Evolutionary conservation across 805 yeast species (phyloP), one percentile per base, ranked within the genome.

Genomic region (Isabelozyma gotoi): DNA sequence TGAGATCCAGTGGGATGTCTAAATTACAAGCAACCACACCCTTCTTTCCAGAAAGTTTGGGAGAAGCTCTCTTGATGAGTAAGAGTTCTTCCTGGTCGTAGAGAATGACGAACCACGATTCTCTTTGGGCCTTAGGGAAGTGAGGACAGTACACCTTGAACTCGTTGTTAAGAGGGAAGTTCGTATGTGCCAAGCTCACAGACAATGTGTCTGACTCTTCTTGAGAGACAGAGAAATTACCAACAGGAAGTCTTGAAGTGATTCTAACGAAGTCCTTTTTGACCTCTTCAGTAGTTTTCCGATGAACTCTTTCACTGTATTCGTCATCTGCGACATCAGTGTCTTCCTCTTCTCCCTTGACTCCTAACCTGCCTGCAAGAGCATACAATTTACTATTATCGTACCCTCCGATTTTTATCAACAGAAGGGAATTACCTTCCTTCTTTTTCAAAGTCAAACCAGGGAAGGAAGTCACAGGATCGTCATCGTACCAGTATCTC

Each of bases 51-150:
- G 45, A 43, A 40, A 66, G 40, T 39, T 54, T 71, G 2, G 94
- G 94, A 19, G 86, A 82, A 4, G 89, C 85, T 55, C 98, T 79
- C 56, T 88, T 88, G 36, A 92, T 67, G 34, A 84, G 72, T 32
- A 77, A 63, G 19, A 92, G 59, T 54, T 83, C 87, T 36, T 76
- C 76, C 19, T 65, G 64, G 48, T 82, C 80, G 47, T 78, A 68
- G 7, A 83, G 52, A 38, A 92, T 77, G 7, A 83, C 77, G 61
- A 92, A 88, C 98, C 99, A 94, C 0, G 95, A 81, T 60, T 94
- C 98, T 56, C 89, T 84, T 64, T 94, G 99, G 2, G 82, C 72
- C 63, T 94, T 92, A 36, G 96, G 96, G 67, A 88, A 94, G 53
- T 78, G 80, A 2, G 95, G 92, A 44, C 91, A 74, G 55, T 83